Percentiles rank a stretch among this genome's conserved stretches.
These are phyloP conservation scores for Nannizziopsis arthrosporioides DNA, from an alignment of 2,329 filamentous ascomycete genomes.

Conservation along the genomic window DNA sequence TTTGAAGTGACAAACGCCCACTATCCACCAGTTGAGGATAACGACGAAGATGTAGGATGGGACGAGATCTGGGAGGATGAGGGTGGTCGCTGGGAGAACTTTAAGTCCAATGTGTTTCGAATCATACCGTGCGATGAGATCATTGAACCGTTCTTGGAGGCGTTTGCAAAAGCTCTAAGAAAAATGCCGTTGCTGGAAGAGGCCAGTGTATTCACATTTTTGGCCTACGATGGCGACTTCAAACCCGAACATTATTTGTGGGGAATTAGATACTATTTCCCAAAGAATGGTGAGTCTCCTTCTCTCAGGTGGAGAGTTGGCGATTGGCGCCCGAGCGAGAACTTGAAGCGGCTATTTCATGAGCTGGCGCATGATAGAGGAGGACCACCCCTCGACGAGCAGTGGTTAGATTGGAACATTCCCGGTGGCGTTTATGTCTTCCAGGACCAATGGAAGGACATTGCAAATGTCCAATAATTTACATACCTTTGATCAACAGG, in stretches of 20 bases:
- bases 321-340: constrained; percentile 7
- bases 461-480: too few species aligned
- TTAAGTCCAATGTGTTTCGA: neutral
- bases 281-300: neutral
- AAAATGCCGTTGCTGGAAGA: constrained; percentile 10
- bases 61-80: neutral
- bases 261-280: constrained; percentile 3
- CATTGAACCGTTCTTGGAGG: constrained; percentile 9
- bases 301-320: constrained; percentile 7
- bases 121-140: constrained; percentile 7
- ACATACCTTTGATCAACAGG: too few species aligned
- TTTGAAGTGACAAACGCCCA: neutral
- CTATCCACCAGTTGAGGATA: neutral
- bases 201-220: neutral
- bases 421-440: too few species aligned
- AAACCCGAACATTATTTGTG: neutral
- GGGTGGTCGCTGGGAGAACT: neutral
- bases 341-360: constrained; percentile 2
- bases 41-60: neutral
- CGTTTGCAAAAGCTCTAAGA: constrained; percentile 7
- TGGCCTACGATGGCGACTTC: neutral
- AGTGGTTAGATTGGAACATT: neutral
- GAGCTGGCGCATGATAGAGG: neutral
- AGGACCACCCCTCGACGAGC: neutral
- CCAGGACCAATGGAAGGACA: too few species aligned